Evolutionary conservation across 202 grass and related monocot genomes (phyloP).

Genomic region (Hordeum pubiflorum): DNA sequence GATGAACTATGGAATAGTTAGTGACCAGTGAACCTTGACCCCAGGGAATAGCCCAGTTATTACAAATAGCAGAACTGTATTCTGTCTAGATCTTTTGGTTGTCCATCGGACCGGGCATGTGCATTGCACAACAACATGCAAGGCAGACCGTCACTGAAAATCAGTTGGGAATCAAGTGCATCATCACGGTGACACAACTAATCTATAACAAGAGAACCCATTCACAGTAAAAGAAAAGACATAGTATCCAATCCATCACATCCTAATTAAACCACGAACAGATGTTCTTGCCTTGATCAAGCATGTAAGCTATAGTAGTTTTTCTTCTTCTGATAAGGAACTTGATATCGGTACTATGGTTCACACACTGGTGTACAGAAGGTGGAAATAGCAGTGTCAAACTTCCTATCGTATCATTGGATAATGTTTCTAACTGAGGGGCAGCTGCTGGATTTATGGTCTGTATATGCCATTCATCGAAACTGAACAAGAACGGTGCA

Average conservation of each 20-base stretch:
- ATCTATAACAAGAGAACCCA: neutral
- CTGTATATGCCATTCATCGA: too few relatives aligned
- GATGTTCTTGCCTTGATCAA: neutral
- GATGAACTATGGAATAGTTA: neutral
- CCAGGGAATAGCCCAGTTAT: neutral
- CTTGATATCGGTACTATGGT: too few relatives aligned
- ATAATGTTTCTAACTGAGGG: too few relatives aligned
- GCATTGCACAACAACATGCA: neutral
- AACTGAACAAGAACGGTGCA: too few relatives aligned
- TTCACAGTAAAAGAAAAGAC: neutral
- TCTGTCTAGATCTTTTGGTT: neutral
- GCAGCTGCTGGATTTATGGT: too few relatives aligned
- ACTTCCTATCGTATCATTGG: neutral
- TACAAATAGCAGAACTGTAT: neutral
- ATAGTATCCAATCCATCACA: slow-evolving; percentile 11
- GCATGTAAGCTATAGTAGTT: neutral
- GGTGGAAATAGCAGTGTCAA: too few relatives aligned
- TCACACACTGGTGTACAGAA: too few relatives aligned
- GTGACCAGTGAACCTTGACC: neutral
- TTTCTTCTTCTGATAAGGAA: neutral
- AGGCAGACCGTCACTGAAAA: too few relatives aligned
- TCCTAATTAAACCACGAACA: neutral
- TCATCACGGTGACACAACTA: neutral
- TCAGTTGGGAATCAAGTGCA: slow-evolving; percentile 1
- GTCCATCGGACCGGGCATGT: neutral